phyloP scores from a whole-genome alignment of 2,329 filamentous ascomycete genomes.

The Paraphaeosphaeria minitans region DNA sequence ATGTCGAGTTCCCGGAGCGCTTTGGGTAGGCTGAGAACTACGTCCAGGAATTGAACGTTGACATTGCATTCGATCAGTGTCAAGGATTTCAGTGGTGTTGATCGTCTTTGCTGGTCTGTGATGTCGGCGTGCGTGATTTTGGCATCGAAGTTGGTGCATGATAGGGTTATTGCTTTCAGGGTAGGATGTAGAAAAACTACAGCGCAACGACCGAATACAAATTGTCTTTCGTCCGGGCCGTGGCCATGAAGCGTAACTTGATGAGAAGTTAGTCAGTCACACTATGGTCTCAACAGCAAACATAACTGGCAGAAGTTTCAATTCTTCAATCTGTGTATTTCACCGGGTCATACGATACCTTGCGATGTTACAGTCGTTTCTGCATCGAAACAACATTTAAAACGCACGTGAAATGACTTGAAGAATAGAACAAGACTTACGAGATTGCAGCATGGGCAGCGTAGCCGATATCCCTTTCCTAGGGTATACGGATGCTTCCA shows the following conservation, averaged over 20 bases:
- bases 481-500: constrained; percentile 32
- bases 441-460: constrained; percentile 37
- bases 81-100: constrained; percentile 38
- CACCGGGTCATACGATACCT: not conserved
- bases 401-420: too few species aligned
- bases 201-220: constrained; percentile 29
- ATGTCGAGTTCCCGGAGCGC: constrained; percentile 40
- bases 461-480: constrained; percentile 18
- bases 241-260: constrained; percentile 43
- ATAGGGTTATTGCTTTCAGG: constrained; percentile 37
- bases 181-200: constrained; percentile 43
- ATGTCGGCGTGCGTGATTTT: constrained; percentile 20
- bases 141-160: constrained; percentile 39
- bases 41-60: constrained; percentile 31
- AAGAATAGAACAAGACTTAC: constrained; percentile 23
- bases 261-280: constrained; percentile 14
- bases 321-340: not conserved
- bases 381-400: not conserved
- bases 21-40: constrained; percentile 38
- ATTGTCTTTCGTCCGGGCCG: constrained; percentile 32
- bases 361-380: not conserved
- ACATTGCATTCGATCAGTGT: constrained; percentile 47
- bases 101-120: constrained; percentile 21
- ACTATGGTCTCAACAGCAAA: not conserved
- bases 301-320: not conserved